A percentile compares a stretch with the other conserved stretches of the same genome.
Evolutionary conservation across 2,329 filamentous ascomycete species (phyloP).

Genomic region (Amauroascus verrucosus): DNA sequence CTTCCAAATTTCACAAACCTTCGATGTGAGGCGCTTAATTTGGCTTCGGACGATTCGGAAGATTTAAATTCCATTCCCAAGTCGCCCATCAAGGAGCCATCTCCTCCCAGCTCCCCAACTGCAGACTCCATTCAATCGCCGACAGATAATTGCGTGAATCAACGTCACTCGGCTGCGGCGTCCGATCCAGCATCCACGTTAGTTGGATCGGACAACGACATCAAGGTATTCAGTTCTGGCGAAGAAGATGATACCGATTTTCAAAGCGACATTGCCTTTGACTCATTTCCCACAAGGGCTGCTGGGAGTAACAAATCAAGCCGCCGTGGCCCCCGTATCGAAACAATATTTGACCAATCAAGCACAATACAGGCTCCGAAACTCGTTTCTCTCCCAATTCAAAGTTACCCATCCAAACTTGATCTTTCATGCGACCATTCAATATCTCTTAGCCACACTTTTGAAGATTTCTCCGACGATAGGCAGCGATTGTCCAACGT

Average conservation of each 20-base stretch:
- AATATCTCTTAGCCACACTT: not conserved
- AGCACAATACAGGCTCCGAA: not conserved
- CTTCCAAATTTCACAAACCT: constrained; percentile 16
- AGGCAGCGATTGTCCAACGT: not conserved
- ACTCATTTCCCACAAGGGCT: constrained; percentile 51
- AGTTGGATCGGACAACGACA: constrained; percentile 52
- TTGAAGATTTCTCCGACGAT: not conserved
- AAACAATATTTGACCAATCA: constrained; percentile 50
- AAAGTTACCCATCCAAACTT: not conserved
- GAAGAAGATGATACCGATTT: constrained; percentile 54
- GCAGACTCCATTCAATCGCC: not conserved
- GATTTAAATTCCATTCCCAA: not conserved
- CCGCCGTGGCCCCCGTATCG: constrained; percentile 48
- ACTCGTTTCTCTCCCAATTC: not conserved
- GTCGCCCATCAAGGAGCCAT: not conserved
- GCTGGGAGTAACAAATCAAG: constrained; percentile 45
- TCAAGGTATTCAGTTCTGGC: constrained; percentile 45
- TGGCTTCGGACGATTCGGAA: not conserved
- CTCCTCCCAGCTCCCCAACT: not conserved
- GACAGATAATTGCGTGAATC: constrained; percentile 28
- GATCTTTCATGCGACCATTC: not conserved
- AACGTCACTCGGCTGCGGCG: constrained; percentile 46
- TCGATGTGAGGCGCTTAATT: constrained; percentile 12
- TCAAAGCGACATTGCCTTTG: constrained; percentile 52
- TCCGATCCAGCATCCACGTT: constrained; percentile 52